These are phyloP conservation scores for Geotrichum klebahnii DNA, from an alignment of 1,139 yeast species.

Conservation along the genomic window DNA sequence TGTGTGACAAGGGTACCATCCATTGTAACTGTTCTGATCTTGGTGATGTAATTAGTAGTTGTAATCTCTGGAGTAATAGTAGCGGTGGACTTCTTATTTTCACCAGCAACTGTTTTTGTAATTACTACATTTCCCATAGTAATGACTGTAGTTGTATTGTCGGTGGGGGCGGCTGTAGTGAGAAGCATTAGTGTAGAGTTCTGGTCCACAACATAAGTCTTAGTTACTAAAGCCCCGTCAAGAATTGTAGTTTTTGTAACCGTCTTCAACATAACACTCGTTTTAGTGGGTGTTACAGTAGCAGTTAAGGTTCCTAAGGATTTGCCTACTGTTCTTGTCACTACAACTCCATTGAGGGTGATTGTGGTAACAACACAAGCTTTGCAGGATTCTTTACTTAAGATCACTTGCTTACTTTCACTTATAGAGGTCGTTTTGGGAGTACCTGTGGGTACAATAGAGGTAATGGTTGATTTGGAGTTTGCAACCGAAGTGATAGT, in stretches of 20 bases:
- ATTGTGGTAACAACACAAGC: no score
- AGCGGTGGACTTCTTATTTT: not conserved
- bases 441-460: no score
- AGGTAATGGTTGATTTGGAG: no score
- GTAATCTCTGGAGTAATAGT: not conserved
- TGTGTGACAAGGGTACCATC: not conserved
- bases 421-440: no score
- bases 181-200: not conserved
- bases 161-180: constrained; percentile 1
- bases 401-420: no score
- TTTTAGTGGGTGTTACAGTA: not conserved
- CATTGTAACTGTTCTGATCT: not conserved
- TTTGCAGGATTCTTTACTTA: no score
- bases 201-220: not conserved
- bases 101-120: not conserved
- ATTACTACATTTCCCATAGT: not conserved
- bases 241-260: not conserved
- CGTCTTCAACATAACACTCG: not conserved
- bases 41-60: not conserved
- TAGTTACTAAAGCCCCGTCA: not conserved
- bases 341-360: no score
- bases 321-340: no score
- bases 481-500: not conserved
- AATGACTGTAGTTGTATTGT: not conserved
- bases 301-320: no score